Conservation (phyloP, 345 rosid genomes). For the Iberis pinnata region DNA sequence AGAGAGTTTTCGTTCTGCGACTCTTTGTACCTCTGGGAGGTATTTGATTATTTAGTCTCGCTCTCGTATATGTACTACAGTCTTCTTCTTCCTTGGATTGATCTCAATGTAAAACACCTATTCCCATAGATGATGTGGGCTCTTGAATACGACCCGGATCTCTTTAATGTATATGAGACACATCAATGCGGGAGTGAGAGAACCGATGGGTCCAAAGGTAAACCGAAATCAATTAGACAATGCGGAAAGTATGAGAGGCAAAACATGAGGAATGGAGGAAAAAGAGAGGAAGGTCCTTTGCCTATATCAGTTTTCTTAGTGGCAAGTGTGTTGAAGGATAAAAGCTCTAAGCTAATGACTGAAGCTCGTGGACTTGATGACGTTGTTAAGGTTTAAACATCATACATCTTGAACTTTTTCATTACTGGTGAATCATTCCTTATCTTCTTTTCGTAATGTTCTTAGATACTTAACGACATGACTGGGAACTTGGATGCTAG, state of each 20-base stretch:
- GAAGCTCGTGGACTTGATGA: constrained; percentile 97
- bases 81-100: constrained; percentile 10
- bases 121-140: constrained; percentile 97
- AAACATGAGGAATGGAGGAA: constrained; percentile 55
- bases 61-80: not conserved
- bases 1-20: constrained; percentile 96
- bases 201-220: constrained; percentile 48
- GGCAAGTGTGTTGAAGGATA: constrained; percentile 93
- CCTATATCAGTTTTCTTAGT: constrained; percentile 93
- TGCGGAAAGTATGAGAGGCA: constrained; percentile 90
- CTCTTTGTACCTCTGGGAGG: constrained; percentile 98
- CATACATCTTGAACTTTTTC: not conserved
- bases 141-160: constrained; percentile 85
- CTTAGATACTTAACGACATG: constrained; percentile 79
- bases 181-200: constrained; percentile 38
- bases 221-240: constrained; percentile 53
- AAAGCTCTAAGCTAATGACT: constrained; percentile 62
- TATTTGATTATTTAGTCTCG: constrained; percentile 25
- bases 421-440: not conserved
- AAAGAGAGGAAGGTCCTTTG: constrained; percentile 51
- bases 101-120: not conserved
- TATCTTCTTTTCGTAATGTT: not conserved
- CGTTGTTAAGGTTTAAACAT: constrained; percentile 75
- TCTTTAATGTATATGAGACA: constrained; percentile 59
- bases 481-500: constrained; percentile 87